phyloP scores from a whole-genome alignment of 148 eudicot species.

The Limonium bicolor region DNA sequence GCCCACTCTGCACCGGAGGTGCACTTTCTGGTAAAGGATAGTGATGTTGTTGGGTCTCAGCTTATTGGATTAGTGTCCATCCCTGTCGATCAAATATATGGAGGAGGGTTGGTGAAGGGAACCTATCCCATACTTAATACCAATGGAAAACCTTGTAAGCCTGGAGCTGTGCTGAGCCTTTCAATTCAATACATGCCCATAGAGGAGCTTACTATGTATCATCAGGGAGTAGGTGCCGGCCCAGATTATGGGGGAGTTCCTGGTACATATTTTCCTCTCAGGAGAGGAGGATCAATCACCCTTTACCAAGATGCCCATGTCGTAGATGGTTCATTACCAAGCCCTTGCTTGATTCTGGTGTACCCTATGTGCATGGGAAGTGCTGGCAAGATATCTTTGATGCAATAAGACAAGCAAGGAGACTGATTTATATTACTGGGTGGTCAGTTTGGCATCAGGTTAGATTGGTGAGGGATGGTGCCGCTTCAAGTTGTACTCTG shows the following conservation, averaged over 20 bases:
- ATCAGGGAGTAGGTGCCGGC: constrained; percentile 47
- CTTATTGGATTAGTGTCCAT: constrained; percentile 52
- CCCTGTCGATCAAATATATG: constrained; percentile 30
- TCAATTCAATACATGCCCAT: constrained; percentile 60
- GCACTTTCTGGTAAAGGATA: constrained; percentile 62
- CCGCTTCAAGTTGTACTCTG: constrained; percentile 20
- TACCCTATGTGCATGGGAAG: constrained; percentile 40
- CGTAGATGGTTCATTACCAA: constrained; percentile 47
- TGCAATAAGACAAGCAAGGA: constrained; percentile 62
- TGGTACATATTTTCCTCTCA: constrained; percentile 70
- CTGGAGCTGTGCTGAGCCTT: constrained; percentile 39
- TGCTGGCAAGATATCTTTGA: constrained; percentile 79
- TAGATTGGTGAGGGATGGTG: constrained; percentile 36
- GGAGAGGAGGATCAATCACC: constrained; percentile 55
- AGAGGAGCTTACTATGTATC: constrained; percentile 26
- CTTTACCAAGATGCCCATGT: constrained; percentile 95
- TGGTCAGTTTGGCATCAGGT: constrained; percentile 79
- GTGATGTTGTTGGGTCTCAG: constrained; percentile 52
- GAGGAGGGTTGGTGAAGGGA: constrained; percentile 33
- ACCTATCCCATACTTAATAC: constrained; percentile 40
- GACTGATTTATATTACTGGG: constrained; percentile 67
- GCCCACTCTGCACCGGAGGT: constrained; percentile 62
- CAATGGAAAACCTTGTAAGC: constrained; percentile 30
- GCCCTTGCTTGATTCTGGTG: constrained; percentile 36
- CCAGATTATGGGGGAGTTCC: constrained; percentile 55